A percentile compares a stretch with the other conserved stretches of the same genome.
phyloP scores from a whole-genome alignment of 2,329 filamentous ascomycete species.

The Volutella citrinella region DNA sequence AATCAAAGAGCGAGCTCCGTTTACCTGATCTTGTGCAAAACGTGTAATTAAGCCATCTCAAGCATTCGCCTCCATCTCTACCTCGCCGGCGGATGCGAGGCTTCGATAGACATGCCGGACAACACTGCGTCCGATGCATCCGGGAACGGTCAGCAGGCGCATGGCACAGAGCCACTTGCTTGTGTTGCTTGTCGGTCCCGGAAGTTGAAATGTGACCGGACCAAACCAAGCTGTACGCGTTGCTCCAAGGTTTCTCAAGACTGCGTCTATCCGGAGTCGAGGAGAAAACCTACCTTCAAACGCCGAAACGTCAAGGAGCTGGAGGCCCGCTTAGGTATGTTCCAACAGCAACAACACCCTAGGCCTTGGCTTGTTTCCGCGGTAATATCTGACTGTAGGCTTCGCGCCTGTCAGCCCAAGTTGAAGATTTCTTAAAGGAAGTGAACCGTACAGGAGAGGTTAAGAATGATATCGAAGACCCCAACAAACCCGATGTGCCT shows the following conservation, averaged over 20 bases:
- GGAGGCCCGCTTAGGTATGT: slow-evolving; percentile 76
- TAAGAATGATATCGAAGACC: slow-evolving; percentile 24
- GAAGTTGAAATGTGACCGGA: slow-evolving; percentile 85
- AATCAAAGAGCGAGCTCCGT: no score
- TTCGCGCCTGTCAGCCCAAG: slow-evolving; percentile 77
- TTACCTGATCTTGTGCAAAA: no score
- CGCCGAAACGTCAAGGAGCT: slow-evolving; percentile 86
- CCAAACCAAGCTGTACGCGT: slow-evolving; percentile 74
- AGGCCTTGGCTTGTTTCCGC: no score
- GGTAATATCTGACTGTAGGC: no score
- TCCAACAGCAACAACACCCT: no score
- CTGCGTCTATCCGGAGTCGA: slow-evolving; percentile 85
- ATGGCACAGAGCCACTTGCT: slow-evolving; percentile 55
- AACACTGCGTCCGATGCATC: slow-evolving; percentile 19
- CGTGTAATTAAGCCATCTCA: no score
- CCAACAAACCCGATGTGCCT: slow-evolving; percentile 14
- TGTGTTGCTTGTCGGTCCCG: slow-evolving; percentile 80
- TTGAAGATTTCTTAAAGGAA: slow-evolving; percentile 74
- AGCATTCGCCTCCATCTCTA: no score
- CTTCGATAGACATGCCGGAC: slow-evolving; percentile 17
- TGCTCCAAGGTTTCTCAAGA: slow-evolving; percentile 72
- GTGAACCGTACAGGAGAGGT: slow-evolving; percentile 42
- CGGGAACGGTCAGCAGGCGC: slow-evolving; percentile 9
- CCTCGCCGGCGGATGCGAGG: slow-evolving; percentile 15
- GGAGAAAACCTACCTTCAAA: slow-evolving; percentile 85